phyloP scores from a whole-genome alignment of 495 filamentous ascomycete genomes.

The Lepidopterella palustris region DNA sequence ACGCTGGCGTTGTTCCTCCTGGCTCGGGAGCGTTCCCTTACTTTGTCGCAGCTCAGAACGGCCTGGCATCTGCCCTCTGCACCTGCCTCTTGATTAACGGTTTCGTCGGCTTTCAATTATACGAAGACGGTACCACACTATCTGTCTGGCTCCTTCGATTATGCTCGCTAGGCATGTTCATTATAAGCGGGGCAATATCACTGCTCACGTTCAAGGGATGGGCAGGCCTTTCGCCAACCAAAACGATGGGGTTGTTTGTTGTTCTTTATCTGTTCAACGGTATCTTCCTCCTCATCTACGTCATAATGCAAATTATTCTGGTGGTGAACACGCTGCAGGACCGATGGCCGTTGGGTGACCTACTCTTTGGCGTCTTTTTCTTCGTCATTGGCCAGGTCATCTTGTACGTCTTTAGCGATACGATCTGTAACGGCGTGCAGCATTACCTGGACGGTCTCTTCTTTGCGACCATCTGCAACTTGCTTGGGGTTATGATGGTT shows the following conservation, averaged over 20 bases:
- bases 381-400: constrained; percentile 91
- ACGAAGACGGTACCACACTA: constrained; percentile 94
- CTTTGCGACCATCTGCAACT: constrained; percentile 88
- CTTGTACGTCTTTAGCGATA: constrained; percentile 80
- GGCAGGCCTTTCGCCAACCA: constrained; percentile 77
- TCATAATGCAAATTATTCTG: constrained; percentile 80
- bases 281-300: constrained; percentile 75
- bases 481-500: constrained; percentile 98
- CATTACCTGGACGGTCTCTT: constrained; percentile 96
- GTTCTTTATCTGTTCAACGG: constrained; percentile 89
- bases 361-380: constrained; percentile 84
- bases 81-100: constrained; percentile 92
- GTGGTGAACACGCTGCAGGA: constrained; percentile 88
- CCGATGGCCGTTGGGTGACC: constrained; percentile 90
- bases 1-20: constrained; percentile 87
- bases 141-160: constrained; percentile 89
- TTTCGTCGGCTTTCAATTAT: constrained; percentile 97
- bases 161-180: constrained; percentile 71
- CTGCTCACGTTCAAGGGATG: constrained; percentile 90
- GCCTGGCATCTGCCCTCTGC: constrained; percentile 82
- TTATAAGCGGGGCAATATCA: constrained; percentile 78
- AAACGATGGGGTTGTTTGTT: constrained; percentile 83
- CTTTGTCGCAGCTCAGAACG: constrained; percentile 82
- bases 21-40: constrained; percentile 76
- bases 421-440: constrained; percentile 75